Evolutionary conservation across 768 basidiomycete species (phyloP).

Genomic region (Amanita thiersii): DNA sequence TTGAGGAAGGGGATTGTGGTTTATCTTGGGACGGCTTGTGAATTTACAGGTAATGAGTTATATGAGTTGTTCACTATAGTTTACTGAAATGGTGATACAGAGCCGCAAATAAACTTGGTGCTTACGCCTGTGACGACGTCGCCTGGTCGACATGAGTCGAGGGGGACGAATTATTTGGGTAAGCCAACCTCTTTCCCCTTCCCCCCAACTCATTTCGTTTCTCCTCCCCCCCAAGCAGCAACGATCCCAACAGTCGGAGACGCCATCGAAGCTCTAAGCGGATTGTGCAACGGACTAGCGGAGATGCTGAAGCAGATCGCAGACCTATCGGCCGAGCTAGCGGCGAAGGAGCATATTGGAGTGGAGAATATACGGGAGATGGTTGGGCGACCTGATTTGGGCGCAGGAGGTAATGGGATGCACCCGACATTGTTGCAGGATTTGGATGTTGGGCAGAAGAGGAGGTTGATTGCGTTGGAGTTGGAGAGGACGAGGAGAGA

Average conservation of each 20-base stretch:
- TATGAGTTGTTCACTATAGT: background rate
- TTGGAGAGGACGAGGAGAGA: constrained; percentile 37
- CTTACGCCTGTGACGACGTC: constrained; percentile 59
- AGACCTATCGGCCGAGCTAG: constrained; percentile 62
- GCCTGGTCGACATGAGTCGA: constrained; percentile 28
- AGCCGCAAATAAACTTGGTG: constrained; percentile 65
- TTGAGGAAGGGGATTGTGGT: constrained; percentile 54
- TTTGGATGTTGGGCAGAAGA: constrained; percentile 61
- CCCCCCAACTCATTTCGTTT: background rate
- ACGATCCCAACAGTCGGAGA: constrained; percentile 74
- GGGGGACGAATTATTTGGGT: constrained; percentile 47
- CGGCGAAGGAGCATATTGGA: constrained; percentile 60
- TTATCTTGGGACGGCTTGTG: constrained; percentile 65
- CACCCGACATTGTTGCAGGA: constrained; percentile 54
- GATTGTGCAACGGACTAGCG: constrained; percentile 53
- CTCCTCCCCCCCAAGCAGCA: constrained; percentile 29
- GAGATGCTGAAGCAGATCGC: constrained; percentile 57
- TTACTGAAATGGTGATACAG: constrained; percentile 20
- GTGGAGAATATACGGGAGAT: constrained; percentile 71
- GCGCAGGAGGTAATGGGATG: constrained; percentile 26
- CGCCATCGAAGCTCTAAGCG: constrained; percentile 56
- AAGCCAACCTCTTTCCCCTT: constrained; percentile 38
- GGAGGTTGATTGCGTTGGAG: constrained; percentile 54
- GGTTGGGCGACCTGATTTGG: background rate
- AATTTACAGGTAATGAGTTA: constrained; percentile 49